Evolutionary conservation across 805 yeast genomes (phyloP), one percentile per base, ranked within the genome.

Genomic region (Ogataea nitratoaversa): DNA sequence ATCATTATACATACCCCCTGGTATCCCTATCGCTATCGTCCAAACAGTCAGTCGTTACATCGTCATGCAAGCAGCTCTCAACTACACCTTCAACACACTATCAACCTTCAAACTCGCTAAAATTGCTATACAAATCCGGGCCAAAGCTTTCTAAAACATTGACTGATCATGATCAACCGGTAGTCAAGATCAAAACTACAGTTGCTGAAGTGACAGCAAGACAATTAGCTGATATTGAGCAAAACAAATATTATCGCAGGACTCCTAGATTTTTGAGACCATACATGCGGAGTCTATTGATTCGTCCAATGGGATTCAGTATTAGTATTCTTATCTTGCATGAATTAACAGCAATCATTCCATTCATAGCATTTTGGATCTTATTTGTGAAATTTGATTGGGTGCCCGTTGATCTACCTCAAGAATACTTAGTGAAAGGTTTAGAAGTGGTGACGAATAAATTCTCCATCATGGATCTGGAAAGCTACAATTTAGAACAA

Each of bases 261-360:
- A 53, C 61, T 8, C 68, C 68, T 4, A 36, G 46, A 3, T 36
- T 62, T 3, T 35, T 63, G 13, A 59, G 50, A 32, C 67, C 67
- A 5, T 62, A 60, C 37, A 49, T 62, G 54, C 49, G 53, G 32
- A 50, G 54, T 5, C 42, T 64, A 35, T 36, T 63, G 41, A 31
- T 52, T 4, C 46, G 65, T 34, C 69, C 69, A 1, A 34, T 60
- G 24, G 65, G 62, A 9, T 64, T 64, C 49, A 71, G 73, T 6
- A 49, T 74, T 3, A 64, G 78, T 12, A 73, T 76, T 49, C 56
- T 70, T 6, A 63, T 75, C 11, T 60, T 76, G 13, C 82, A 76
- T 46, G 81, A 76, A 49, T 53, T 72, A 35, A 66, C 79, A 0
- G 79, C 79, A 1, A 64, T 76, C 3, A 65, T 72, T 16, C 82